Base-by-base conservation (phyloP, 129 eudicot genomes). In the Escallonia herrerae region DNA sequence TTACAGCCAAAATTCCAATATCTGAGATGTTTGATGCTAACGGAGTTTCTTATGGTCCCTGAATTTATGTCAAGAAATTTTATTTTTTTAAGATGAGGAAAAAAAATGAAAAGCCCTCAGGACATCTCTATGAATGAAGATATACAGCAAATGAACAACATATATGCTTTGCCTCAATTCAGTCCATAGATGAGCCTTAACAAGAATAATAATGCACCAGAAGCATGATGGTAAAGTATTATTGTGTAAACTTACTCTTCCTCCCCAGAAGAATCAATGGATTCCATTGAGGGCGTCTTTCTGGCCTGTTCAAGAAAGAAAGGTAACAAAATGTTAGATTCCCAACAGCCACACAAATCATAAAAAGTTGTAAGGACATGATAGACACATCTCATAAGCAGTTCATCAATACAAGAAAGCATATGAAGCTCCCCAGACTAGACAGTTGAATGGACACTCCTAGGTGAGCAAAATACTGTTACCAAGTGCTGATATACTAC, bases 251-350 rank as follows among this genome's bases (percentile, higher is more conserved):
- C 97, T 86, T 87, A 90, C 95, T 90, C 97, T 90, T 90, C 95
- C 81, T 90, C 97, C 51, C 97, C 97, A 63, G 97, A 90, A 71
- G 89, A 90, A 76, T 86, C 95, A 65, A 90, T 69, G 7, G 97
- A 90, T 73, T 84, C 97, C 82, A 82, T 79, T 44, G 95, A 86
- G 15, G 95, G 97, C 15, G 95, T 90, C 79, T 78, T 90, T 69
- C 85, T 80, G 63, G 76, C 83, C 95, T 90, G 77, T n/a, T 51
- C 65, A 56, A 68, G 47, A 60, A 56, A 71, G 58, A 70, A 53
- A 64, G 8, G 44, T 58, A 45, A 65, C 58, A 38, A 53, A 8
- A 40, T 8, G 5, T 67, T 65, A 68, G 59, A 12, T 52, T 74
- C 59, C 41, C 41, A 64, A 42, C 12, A 58, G 43, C 49, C 48